Percentiles rank a stretch among this genome's conserved stretches.
phyloP scores from a whole-genome alignment of 2,329 filamentous ascomycete genomes.

The Penicillium vulpinum region DNA sequence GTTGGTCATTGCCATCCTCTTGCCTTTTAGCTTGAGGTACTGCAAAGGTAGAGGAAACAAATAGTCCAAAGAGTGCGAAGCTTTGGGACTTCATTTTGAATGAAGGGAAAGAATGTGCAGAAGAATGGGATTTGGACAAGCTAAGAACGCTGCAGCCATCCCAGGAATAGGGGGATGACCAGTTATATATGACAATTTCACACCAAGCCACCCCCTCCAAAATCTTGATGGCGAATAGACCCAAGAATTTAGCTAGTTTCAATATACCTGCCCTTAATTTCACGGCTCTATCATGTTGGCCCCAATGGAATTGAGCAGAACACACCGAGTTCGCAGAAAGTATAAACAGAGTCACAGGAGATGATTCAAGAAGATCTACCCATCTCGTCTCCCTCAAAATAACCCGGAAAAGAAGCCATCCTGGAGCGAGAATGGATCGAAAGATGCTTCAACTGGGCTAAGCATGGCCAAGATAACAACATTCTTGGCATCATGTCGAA shows the following conservation, averaged over 20 bases:
- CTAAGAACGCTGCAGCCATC: neutral
- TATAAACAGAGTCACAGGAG: neutral
- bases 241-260: neutral
- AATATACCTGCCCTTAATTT: neutral
- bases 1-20: conserved; percentile 55
- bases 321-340: neutral
- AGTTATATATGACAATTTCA: neutral
- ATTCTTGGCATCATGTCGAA: conserved; percentile 29
- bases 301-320: neutral
- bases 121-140: neutral
- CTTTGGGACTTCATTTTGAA: conserved; percentile 20
- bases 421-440: neutral
- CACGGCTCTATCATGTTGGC: neutral
- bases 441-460: neutral
- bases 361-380: conserved; percentile 2
- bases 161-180: too few relatives aligned
- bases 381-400: neutral
- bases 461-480: conserved; percentile 17
- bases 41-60: conserved; percentile 21
- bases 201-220: neutral
- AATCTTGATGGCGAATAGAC: neutral
- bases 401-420: neutral
- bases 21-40: conserved; percentile 21
- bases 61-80: conserved; percentile 15
- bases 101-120: neutral